A percentile compares a stretch with the other conserved stretches of the same genome.
Evolutionary conservation across 129 eudicot genomes (phyloP).

Genomic region (Escallonia herrerae): DNA sequence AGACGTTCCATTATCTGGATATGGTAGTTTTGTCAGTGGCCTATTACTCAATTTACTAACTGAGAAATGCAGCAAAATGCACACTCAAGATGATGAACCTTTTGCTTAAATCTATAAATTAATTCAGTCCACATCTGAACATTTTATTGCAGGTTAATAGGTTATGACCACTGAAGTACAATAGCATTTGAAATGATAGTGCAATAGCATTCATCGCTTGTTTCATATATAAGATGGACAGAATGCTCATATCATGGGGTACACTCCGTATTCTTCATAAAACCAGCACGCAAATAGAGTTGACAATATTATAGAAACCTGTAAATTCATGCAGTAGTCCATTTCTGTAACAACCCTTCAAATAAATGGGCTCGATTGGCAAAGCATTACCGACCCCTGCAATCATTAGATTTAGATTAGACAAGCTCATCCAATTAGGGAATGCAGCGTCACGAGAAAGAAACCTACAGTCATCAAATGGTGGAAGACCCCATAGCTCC

Average conservation of each 20-base stretch:
- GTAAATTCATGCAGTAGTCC: conserved; percentile 39
- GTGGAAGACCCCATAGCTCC: conserved; percentile 77
- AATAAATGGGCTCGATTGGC: conserved; percentile 57
- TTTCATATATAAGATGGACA: too few relatives aligned
- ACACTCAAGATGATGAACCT: background rate
- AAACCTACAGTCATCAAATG: conserved; percentile 61
- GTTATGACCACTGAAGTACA: too few relatives aligned
- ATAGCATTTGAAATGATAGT: too few relatives aligned
- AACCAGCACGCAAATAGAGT: background rate
- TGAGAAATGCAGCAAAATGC: background rate
- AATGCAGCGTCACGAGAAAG: background rate
- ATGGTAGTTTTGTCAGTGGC: background rate
- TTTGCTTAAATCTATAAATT: background rate
- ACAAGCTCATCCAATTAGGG: background rate
- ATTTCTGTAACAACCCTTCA: conserved; percentile 36
- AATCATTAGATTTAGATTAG: conserved; percentile 10
- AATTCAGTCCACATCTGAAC: background rate
- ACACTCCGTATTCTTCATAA: background rate
- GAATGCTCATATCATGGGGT: too few relatives aligned
- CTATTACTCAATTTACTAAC: background rate
- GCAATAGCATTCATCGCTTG: too few relatives aligned
- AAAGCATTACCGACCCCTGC: conserved; percentile 70
- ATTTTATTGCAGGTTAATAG: background rate
- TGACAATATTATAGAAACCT: conserved; percentile 26
- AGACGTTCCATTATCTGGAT: conserved; percentile 34